phyloP scores from a whole-genome alignment of 225 moss, liverwort and hornwort genomes.

The Bryum argenteum region DNA sequence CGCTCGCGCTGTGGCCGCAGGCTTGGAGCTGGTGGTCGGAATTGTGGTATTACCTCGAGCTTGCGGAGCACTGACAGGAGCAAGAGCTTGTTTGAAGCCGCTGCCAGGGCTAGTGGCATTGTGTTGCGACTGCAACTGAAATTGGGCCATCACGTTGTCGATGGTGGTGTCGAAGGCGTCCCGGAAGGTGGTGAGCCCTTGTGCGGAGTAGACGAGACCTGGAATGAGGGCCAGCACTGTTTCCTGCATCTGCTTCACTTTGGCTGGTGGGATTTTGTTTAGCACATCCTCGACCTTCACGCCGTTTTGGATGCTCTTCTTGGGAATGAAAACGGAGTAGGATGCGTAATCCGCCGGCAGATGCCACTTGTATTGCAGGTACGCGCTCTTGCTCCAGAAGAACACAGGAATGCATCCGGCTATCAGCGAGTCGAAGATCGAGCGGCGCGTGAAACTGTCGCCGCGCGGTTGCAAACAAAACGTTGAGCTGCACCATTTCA shows the following conservation, averaged over 20 bases:
- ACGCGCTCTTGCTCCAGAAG: slow-evolving; percentile 40
- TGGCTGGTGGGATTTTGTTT: slow-evolving; percentile 1
- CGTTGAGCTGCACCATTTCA: slow-evolving; percentile 21
- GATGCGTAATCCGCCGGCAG: slow-evolving; percentile 29
- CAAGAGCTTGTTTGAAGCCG: not conserved
- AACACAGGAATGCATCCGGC: slow-evolving; percentile 52
- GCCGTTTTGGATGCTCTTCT: slow-evolving; percentile 24
- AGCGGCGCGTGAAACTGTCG: slow-evolving; percentile 46
- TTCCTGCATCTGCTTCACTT: slow-evolving; percentile 34
- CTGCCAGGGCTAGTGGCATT: not conserved
- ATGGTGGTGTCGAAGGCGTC: slow-evolving; percentile 49
- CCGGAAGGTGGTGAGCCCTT: slow-evolving; percentile 20
- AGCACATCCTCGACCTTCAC: slow-evolving; percentile 34
- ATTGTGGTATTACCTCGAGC: not conserved
- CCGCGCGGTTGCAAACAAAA: slow-evolving; percentile 54
- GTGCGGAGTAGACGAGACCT: slow-evolving; percentile 31
- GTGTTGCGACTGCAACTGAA: slow-evolving; percentile 18
- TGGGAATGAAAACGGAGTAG: slow-evolving; percentile 48
- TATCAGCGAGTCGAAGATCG: slow-evolving; percentile 46
- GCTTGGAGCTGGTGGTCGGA: no score
- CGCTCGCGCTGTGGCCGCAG: no score
- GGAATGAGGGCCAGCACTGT: slow-evolving; percentile 35
- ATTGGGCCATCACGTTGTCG: slow-evolving; percentile 27
- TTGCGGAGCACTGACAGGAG: not conserved
- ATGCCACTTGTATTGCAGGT: slow-evolving; percentile 43